phyloP scores from a whole-genome alignment of 768 basidiomycete genomes.

The Brasilioporus rufonigricans region DNA sequence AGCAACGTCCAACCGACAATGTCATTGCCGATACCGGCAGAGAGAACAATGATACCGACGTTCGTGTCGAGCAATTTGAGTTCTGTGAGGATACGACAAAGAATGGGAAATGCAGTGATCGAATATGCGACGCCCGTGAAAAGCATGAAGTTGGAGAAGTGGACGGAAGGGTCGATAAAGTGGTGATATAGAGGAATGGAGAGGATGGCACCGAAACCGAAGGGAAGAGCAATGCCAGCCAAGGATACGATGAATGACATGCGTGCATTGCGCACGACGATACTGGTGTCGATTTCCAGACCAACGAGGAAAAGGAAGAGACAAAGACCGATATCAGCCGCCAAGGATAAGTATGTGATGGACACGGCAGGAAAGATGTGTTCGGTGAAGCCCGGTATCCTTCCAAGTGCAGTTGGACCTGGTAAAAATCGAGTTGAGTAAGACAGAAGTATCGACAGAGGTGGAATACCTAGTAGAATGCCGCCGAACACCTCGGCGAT shows the following conservation, averaged over 20 bases:
- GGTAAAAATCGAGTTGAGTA: not conserved
- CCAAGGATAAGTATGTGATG: conserved; percentile 74
- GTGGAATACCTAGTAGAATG: too few relatives aligned
- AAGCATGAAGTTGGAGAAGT: conserved; percentile 90
- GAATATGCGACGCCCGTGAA: conserved; percentile 92
- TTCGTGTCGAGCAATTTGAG: conserved; percentile 88
- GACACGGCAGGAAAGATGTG: conserved; percentile 79
- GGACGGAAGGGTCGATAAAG: conserved; percentile 65
- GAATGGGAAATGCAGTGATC: conserved; percentile 83
- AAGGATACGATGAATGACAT: conserved; percentile 68
- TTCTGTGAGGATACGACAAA: conserved; percentile 87
- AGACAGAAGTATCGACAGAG: conserved; percentile 31
- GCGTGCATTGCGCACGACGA: conserved; percentile 77
- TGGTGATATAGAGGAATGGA: conserved; percentile 49
- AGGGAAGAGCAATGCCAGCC: conserved; percentile 85
- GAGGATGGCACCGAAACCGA: conserved; percentile 76
- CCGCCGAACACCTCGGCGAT: conserved; percentile 87
- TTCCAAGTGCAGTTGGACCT: conserved; percentile 61
- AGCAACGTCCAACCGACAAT: conserved; percentile 87
- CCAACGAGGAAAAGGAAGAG: conserved; percentile 93
- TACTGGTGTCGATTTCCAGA: conserved; percentile 77
- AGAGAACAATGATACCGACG: conserved; percentile 90
- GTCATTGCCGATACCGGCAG: conserved; percentile 89
- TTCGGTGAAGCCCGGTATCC: conserved; percentile 84
- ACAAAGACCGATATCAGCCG: conserved; percentile 85